Evolutionary conservation across 441 rosid species (phyloP).

Genomic region (Adansonia rubrostipa): DNA sequence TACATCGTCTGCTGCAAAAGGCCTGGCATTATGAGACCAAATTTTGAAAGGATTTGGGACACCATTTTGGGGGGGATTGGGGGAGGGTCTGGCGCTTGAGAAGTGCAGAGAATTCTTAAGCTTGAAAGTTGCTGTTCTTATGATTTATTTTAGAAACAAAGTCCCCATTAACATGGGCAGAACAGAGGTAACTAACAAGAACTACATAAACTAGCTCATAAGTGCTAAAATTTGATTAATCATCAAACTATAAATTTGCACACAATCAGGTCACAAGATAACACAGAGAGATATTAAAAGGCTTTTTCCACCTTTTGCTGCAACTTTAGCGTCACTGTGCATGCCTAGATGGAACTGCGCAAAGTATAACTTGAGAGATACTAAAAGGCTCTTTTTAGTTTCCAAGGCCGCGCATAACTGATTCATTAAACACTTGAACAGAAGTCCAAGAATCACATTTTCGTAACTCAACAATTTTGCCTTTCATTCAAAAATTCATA

Average conservation of each 20-base stretch:
- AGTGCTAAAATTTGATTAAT: neutral
- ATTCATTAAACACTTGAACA: conserved; percentile 22
- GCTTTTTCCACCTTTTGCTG: conserved; percentile 63
- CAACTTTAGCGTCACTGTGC: conserved; percentile 63
- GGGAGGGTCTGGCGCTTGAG: neutral
- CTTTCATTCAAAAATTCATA: neutral
- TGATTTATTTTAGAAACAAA: neutral
- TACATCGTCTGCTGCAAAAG: neutral
- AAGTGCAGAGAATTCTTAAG: neutral
- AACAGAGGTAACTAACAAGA: neutral
- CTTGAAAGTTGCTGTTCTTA: neutral
- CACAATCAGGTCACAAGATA: neutral
- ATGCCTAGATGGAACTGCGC: conserved; percentile 54
- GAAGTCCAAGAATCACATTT: neutral
- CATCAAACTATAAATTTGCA: neutral
- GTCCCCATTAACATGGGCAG: neutral
- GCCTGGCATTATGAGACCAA: neutral
- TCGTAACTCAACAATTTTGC: neutral
- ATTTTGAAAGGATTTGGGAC: neutral
- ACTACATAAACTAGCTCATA: neutral
- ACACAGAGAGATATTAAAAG: conserved; percentile 30
- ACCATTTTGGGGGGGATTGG: neutral
- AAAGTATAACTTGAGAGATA: neutral
- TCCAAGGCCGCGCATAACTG: conserved; percentile 20
- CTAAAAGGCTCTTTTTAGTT: conserved; percentile 9